Base-by-base conservation (phyloP, 2,329 filamentous ascomycete species). In the Grosmannia huntii region DNA sequence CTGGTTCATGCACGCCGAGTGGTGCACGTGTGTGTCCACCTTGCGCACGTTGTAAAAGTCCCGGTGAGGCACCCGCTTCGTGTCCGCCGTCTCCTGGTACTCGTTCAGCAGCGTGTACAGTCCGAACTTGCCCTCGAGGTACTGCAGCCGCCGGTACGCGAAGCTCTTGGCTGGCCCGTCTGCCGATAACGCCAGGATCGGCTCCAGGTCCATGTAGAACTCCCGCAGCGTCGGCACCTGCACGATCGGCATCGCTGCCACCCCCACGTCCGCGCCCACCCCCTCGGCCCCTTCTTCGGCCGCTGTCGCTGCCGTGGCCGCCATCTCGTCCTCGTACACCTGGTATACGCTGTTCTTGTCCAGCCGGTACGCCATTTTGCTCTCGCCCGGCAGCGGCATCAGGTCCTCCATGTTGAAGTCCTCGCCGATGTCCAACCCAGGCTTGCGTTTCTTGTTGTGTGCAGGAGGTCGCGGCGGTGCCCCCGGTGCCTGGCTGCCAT, bases 31-130 rank as follows among this genome's bases (percentile, higher is more conserved):
- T 10, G 94, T 99, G 69, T 99, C 94, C 55, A 99, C 94, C 71
- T 99, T 99, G 68, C 94, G 83, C 54, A 99, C 94, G 68, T 99
- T 99, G 76, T 99, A 99, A 69, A 99, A 99, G 72, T 99, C 94
- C 75, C 94, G 85, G 72, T 99, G 94, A 3, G 94, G 94, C 57
- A 97, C 94, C 66, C 89, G 92, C 71, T 99, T 99, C 70, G 89
- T 96, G 75, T 99, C 94, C 60, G 94, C 92, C 56, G 95, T 94
- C 72, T 99, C 94, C 68, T 97, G 91, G 65, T 97, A 97, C 70
- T 96, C 94, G 68, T 99, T 97, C 60, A 97, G 76, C 33, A 99
- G 81, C 25, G 85, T 83, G 68, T 99, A 96, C 25, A 99, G 79
- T 68, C 96, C 95, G 73, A 96, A 99, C 69, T 96, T 96, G 60